Conservation (phyloP, 345 rosid species). For the Melaleuca alternifolia region DNA sequence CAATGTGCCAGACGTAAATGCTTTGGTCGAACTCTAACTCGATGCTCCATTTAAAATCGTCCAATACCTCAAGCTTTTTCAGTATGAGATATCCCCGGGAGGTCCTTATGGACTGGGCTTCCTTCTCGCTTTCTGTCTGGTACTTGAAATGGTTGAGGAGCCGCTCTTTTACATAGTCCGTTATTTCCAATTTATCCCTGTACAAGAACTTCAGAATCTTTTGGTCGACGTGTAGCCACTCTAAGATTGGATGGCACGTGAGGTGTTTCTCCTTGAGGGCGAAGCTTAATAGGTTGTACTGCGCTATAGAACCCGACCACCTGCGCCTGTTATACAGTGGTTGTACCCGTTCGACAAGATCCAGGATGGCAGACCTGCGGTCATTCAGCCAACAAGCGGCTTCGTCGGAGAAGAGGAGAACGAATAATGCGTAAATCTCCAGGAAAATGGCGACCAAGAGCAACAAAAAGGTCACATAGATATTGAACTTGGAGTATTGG, state of each 20-base stretch:
- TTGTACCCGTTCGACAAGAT: neutral
- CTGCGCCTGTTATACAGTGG: neutral
- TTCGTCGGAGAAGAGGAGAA: neutral
- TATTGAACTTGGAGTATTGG: neutral
- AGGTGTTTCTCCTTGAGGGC: neutral
- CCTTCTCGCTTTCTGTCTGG: neutral
- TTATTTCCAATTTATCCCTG: neutral
- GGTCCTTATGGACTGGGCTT: neutral
- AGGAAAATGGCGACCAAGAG: neutral
- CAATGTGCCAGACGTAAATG: neutral
- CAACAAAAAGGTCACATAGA: neutral
- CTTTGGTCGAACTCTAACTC: neutral
- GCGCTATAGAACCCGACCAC: neutral
- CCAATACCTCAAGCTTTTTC: neutral
- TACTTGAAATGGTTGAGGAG: neutral
- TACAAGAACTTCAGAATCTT: neutral
- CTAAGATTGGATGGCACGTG: neutral
- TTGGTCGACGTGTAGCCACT: neutral
- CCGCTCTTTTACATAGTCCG: neutral
- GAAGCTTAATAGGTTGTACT: neutral
- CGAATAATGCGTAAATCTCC: neutral
- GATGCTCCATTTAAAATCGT: neutral
- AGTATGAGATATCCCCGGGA: neutral
- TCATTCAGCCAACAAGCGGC: neutral
- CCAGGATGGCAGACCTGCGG: rapidly evolving